Evolutionary conservation across 768 basidiomycete species (phyloP), one percentile per base, ranked within the genome.

Genomic region (Chlorophyllum brunneum): DNA sequence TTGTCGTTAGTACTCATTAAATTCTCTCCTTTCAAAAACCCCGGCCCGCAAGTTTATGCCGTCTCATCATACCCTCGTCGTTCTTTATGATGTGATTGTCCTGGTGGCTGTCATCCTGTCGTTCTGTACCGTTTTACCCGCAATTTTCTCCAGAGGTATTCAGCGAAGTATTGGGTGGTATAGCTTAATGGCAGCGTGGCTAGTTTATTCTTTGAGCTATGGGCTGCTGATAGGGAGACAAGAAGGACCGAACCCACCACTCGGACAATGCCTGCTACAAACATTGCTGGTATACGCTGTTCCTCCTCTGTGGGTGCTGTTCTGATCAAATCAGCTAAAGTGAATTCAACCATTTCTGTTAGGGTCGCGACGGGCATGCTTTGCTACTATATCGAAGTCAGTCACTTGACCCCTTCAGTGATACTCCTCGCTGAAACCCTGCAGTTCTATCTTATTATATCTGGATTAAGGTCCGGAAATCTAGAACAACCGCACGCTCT

Each of bases 371-470:
- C 26, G 10, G 6, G 48, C 18, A 49, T 40, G 37, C 26, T 40
- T 40, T 49, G 48, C 27, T 49, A 49, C 10, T 49, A 39, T 29
- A 49, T 49, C 16, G 48, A 49, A 30, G 48, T 49, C 5, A 29
- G 27, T 27, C 38, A 30, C 11, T 34, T 40, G 8, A 23, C 18
- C 34, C 11, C 34, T 11, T n/a, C n/a, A n/a, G 34, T n/a, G 7
- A 13, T 36, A 16, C 34, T 36, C 2, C 34, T 36, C 34, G 34
- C 34, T 36, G 9, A 36, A 1, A n/a, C 15, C 9, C 34, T 5
- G 13, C 16, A 49, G 48, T 49, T 49, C 15, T 49, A 49, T 18
- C 26, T 49, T 2, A 49, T 38, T 29, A 40, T 49, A 22, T 49
- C 36, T 22, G 37, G 48, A 16, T 20, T 49, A 13, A 49, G 26